Evolutionary conservation across 208 protist species (phyloP).

Genomic region (Crithidia acanthocephali): DNA sequence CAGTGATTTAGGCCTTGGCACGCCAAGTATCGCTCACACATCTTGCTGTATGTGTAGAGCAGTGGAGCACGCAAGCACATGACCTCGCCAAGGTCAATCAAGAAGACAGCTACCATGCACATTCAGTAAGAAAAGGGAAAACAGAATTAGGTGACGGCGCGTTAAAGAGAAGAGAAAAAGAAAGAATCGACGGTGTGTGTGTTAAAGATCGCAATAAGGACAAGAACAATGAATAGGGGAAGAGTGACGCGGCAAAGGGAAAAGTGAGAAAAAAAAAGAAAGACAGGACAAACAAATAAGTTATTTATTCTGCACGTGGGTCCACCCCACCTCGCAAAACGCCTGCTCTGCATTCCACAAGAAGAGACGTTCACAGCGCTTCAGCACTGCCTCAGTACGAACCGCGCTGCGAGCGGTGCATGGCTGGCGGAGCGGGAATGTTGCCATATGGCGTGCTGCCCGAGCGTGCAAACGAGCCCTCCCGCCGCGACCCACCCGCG

Average conservation of each 20-base stretch:
- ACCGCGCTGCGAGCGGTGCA: not conserved
- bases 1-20: too few species aligned
- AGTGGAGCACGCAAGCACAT: not conserved
- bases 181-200: not conserved
- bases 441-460: slow-evolving; percentile 7
- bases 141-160: slow-evolving; percentile 6
- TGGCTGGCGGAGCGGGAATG: not conserved
- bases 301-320: too few species aligned
- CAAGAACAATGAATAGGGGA: too few species aligned
- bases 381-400: not conserved
- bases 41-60: slow-evolving; percentile 6
- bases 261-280: too few species aligned
- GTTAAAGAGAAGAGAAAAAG: not conserved
- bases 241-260: too few species aligned
- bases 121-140: slow-evolving; percentile 3
- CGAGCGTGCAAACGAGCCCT: not conserved
- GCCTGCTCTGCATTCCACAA: not conserved
- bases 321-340: not conserved
- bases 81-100: not conserved
- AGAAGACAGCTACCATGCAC: not conserved
- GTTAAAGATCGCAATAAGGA: too few species aligned
- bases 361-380: not conserved
- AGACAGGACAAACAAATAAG: too few species aligned
- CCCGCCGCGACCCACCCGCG: not conserved
- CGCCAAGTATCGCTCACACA: too few species aligned